phyloP scores from a whole-genome alignment of 2,329 filamentous ascomycete species.

The Alternaria sp. region DNA sequence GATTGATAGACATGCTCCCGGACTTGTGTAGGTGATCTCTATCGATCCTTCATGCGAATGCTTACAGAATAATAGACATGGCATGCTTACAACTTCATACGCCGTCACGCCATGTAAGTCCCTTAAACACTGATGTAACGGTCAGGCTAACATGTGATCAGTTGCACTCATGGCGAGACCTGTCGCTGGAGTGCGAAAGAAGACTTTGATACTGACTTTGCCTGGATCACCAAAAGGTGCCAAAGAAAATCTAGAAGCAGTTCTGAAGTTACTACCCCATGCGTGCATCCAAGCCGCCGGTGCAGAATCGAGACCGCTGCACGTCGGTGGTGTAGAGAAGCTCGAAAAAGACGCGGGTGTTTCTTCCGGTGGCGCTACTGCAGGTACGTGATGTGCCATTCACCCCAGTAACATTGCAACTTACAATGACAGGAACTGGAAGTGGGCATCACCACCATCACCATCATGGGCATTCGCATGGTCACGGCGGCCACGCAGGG shows the following conservation, averaged over 20 bases:
- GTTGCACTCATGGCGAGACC: constrained; percentile 97
- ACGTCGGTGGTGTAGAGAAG: constrained; percentile 80
- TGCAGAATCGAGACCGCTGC: constrained; percentile 77
- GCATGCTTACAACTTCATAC: constrained; percentile 86
- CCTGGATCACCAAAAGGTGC: constrained; percentile 96
- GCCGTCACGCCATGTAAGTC: constrained; percentile 85
- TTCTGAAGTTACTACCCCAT: constrained; percentile 90
- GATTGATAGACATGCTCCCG: constrained; percentile 84
- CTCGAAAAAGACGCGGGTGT: constrained; percentile 81
- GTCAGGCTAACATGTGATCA: constrained; percentile 49
- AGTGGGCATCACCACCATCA: constrained; percentile 46
- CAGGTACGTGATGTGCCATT: constrained; percentile 17
- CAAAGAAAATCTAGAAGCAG: constrained; percentile 86
- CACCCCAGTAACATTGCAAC: not conserved
- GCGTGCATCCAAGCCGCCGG: constrained; percentile 91
- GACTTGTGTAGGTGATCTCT: constrained; percentile 68
- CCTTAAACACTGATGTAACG: not conserved
- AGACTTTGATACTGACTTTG: constrained; percentile 82
- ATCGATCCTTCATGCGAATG: not conserved
- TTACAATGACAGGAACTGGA: constrained; percentile 27
- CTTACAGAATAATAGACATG: constrained; percentile 64
- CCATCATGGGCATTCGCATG: constrained; percentile 65
- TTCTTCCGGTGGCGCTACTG: constrained; percentile 19
- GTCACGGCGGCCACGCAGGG: constrained; percentile 48
- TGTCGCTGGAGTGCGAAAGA: constrained; percentile 83